These are phyloP conservation scores for Euphorbia pulcherrima DNA, from an alignment of 345 rosid genomes.

Conservation along the genomic window DNA sequence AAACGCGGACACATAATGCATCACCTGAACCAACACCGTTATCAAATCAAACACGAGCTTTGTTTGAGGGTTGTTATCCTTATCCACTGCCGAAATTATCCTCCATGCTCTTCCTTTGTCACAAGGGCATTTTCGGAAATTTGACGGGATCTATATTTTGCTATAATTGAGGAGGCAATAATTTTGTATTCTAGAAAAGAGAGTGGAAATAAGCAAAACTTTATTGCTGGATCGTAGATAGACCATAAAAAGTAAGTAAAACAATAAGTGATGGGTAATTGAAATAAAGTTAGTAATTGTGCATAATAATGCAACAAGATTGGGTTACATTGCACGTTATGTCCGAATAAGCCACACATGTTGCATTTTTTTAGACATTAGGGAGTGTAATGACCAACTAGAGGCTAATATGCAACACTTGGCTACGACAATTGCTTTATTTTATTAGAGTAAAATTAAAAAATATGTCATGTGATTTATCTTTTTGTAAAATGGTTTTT, in stretches of 20 bases:
- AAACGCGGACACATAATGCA: slow-evolving; percentile 27
- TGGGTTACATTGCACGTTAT: background rate
- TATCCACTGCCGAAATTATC: slow-evolving; percentile 30
- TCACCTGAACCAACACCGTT: slow-evolving; percentile 11
- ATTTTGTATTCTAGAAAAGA: too few relatives aligned
- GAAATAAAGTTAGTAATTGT: background rate
- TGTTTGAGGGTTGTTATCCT: slow-evolving; percentile 13
- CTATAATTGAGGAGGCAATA: background rate
- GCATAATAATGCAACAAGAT: background rate
- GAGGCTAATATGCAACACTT: too few relatives aligned
- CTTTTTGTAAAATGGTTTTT: too few relatives aligned
- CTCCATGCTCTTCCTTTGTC: background rate
- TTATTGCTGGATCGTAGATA: background rate
- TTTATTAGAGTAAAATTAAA: too few relatives aligned
- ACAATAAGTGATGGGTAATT: background rate
- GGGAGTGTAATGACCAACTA: too few relatives aligned
- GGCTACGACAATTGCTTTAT: too few relatives aligned
- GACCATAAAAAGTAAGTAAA: background rate
- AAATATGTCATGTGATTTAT: too few relatives aligned
- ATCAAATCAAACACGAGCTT: background rate
- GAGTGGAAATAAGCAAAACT: background rate
- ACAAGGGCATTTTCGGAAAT: slow-evolving; percentile 19
- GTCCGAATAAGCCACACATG: too few relatives aligned
- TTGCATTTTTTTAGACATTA: too few relatives aligned
- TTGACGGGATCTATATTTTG: too few relatives aligned